phyloP scores from a whole-genome alignment of 495 filamentous ascomycete species.

The Tirmania nivea region DNA sequence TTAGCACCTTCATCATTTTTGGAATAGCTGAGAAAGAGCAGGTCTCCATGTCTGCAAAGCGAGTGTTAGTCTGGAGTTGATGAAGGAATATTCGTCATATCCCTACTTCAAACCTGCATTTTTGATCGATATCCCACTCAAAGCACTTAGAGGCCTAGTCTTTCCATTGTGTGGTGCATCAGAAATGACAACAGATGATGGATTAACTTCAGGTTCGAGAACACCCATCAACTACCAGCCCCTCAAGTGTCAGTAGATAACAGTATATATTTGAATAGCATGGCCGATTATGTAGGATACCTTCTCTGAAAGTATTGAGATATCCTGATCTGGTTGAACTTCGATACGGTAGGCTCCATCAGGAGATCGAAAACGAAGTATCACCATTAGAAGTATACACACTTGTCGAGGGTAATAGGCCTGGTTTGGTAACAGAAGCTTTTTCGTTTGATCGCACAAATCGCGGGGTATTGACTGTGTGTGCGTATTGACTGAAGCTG shows the following conservation, averaged over 20 bases:
- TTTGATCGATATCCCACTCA: not conserved
- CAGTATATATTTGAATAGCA: not conserved
- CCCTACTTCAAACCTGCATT: not conserved
- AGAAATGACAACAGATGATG: slow-evolving; percentile 27
- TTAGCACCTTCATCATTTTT: slow-evolving; percentile 20
- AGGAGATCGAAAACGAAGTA: slow-evolving; percentile 43
- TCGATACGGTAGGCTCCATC: slow-evolving; percentile 50
- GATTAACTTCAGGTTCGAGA: slow-evolving; percentile 15
- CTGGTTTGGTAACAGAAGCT: too few species aligned
- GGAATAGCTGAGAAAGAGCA: slow-evolving; percentile 65
- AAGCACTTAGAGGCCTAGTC: not conserved
- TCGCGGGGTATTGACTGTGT: too few species aligned
- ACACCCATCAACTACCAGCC: slow-evolving; percentile 7
- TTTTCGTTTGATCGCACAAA: too few species aligned
- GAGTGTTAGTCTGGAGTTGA: slow-evolving; percentile 54
- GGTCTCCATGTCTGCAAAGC: slow-evolving; percentile 71
- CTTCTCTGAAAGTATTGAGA: slow-evolving; percentile 30
- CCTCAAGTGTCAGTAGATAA: not conserved
- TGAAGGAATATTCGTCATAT: slow-evolving; percentile 40
- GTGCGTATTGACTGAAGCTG: too few species aligned
- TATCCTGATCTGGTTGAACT: slow-evolving; percentile 34
- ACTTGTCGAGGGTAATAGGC: too few species aligned
- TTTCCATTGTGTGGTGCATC: not conserved
- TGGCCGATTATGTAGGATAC: slow-evolving; percentile 15
- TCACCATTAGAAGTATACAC: slow-evolving; percentile 27